Evolutionary conservation across 2,329 filamentous ascomycete genomes (phyloP).

Genomic region (Hypoxylon sp.): DNA sequence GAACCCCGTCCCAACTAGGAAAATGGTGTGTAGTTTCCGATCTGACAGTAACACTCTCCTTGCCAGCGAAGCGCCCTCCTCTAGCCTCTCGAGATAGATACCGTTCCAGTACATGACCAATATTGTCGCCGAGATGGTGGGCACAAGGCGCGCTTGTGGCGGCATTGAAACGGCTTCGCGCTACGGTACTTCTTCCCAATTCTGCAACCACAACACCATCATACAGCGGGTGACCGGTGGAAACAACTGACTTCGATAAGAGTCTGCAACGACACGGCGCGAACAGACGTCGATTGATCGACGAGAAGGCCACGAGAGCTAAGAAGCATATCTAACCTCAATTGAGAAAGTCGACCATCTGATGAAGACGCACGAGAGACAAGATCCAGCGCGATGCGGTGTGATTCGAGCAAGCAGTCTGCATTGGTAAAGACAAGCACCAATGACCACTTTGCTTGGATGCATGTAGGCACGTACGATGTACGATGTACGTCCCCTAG

Average conservation of each 20-base stretch:
- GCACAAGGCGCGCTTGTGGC: conserved; percentile 1
- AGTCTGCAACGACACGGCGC: neutral
- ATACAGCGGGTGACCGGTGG: neutral
- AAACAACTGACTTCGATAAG: neutral
- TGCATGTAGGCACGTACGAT: neutral
- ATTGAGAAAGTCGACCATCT: neutral
- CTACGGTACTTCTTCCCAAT: neutral
- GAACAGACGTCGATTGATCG: neutral
- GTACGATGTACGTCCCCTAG: neutral
- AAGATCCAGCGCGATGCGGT: conserved; percentile 3
- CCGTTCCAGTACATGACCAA: neutral
- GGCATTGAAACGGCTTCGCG: neutral
- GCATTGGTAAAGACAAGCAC: conserved; percentile 3
- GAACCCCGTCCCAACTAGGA: neutral
- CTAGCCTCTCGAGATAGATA: neutral
- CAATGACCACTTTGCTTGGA: neutral
- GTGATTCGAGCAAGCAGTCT: conserved; percentile 2
- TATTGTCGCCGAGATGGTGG: neutral
- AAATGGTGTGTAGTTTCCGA: neutral
- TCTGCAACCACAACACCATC: conserved; percentile 2
- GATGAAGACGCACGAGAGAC: neutral
- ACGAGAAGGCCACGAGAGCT: neutral
- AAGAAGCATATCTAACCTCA: neutral
- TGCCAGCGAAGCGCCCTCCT: neutral
- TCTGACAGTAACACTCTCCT: neutral